phyloP scores from a whole-genome alignment of 2,329 filamentous ascomycete genomes.

The Colletotrichum destructivum region DNA sequence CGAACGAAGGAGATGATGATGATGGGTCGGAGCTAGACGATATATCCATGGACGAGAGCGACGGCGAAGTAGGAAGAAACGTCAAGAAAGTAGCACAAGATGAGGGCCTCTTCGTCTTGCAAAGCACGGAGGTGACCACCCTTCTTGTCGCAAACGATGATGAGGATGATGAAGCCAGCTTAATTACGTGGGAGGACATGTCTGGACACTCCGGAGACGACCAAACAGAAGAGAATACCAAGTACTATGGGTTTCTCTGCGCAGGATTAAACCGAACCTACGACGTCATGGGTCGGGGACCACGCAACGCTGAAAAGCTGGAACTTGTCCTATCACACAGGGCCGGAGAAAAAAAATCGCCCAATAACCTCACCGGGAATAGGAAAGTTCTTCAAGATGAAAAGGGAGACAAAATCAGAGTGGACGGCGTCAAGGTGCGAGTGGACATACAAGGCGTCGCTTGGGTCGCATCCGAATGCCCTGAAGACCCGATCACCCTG shows the following conservation, averaged over 20 bases:
- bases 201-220: not conserved
- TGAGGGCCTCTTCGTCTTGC: not conserved
- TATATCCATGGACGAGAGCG: not conserved
- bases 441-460: not conserved
- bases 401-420: too few species aligned
- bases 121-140: not conserved
- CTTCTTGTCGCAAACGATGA: not conserved
- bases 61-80: not conserved
- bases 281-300: not conserved
- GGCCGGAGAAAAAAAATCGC: not conserved
- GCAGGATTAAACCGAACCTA: not conserved
- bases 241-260: not conserved
- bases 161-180: not conserved
- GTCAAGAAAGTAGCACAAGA: not conserved
- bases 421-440: not conserved
- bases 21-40: not conserved
- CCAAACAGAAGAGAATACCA: not conserved
- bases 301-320: not conserved
- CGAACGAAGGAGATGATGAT: too few species aligned
- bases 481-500: not conserved
- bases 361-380: not conserved
- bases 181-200: not conserved
- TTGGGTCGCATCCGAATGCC: not conserved
- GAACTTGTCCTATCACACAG: not conserved
- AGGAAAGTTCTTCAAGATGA: not conserved